phyloP scores from a whole-genome alignment of 2,329 filamentous ascomycete genomes.

The Cladosporium colombiae region DNA sequence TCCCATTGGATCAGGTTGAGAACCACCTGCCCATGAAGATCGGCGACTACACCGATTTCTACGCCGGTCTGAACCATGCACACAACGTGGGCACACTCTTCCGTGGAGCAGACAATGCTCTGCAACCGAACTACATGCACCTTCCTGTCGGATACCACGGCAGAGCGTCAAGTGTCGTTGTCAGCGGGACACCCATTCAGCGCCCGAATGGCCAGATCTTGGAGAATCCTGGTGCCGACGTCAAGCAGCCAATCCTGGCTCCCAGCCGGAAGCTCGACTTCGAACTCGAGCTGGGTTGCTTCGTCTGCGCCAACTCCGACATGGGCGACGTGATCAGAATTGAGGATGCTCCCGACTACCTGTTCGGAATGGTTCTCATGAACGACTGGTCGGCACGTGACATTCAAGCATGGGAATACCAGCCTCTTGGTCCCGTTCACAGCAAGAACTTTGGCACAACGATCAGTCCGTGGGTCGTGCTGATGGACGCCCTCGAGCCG shows the following conservation, averaged over 20 bases:
- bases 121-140: slow-evolving; percentile 80
- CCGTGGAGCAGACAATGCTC: slow-evolving; percentile 68
- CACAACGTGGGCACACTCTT: slow-evolving; percentile 72
- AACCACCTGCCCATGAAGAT: slow-evolving; percentile 75
- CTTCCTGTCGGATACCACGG: slow-evolving; percentile 82
- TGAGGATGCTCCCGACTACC: slow-evolving; percentile 64
- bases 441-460: slow-evolving; percentile 80
- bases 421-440: slow-evolving; percentile 80
- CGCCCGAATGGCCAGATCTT: slow-evolving; percentile 76
- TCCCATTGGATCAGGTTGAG: slow-evolving; percentile 60
- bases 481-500: slow-evolving; percentile 73
- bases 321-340: slow-evolving; percentile 66
- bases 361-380: slow-evolving; percentile 80
- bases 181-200: slow-evolving; percentile 72
- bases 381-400: slow-evolving; percentile 88
- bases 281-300: slow-evolving; percentile 77
- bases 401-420: slow-evolving; percentile 81
- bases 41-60: slow-evolving; percentile 77
- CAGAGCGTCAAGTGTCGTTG: slow-evolving; percentile 71
- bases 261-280: slow-evolving; percentile 71
- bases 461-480: slow-evolving; percentile 77
- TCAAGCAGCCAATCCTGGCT: slow-evolving; percentile 64
- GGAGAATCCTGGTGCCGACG: slow-evolving; percentile 60
- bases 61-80: slow-evolving; percentile 77
- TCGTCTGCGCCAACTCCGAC: slow-evolving; percentile 65